These are phyloP conservation scores for Dichotomopilus funicola DNA, from an alignment of 2,329 filamentous ascomycete genomes.

Conservation along the genomic window DNA sequence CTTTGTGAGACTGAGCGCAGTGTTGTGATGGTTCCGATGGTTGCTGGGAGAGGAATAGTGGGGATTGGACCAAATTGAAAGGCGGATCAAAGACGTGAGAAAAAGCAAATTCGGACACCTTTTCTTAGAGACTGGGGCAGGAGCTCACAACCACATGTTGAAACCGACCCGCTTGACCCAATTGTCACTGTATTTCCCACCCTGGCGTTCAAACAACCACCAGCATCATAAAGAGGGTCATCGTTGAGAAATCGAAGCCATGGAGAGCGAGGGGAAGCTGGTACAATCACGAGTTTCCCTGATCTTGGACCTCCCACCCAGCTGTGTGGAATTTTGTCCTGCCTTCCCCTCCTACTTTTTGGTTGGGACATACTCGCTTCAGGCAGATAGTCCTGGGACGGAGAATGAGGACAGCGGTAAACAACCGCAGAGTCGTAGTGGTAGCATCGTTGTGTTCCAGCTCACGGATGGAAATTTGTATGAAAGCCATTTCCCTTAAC, in stretches of 20 bases:
- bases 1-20: too few species aligned
- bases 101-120: too few species aligned
- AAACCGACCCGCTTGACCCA: too few species aligned
- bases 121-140: too few species aligned
- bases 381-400: slow-evolving; percentile 32
- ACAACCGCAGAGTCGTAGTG: slow-evolving; percentile 58
- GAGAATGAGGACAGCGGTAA: slow-evolving; percentile 22
- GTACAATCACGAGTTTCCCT: slow-evolving; percentile 43
- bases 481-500: neutral
- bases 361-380: slow-evolving; percentile 77
- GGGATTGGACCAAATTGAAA: too few species aligned
- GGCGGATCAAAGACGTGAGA: too few species aligned
- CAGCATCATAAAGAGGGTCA: neutral
- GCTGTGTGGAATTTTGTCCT: slow-evolving; percentile 70
- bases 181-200: too few species aligned
- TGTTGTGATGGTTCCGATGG: too few species aligned
- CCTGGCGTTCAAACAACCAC: too few species aligned
- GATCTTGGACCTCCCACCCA: slow-evolving; percentile 61
- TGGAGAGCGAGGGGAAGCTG: slow-evolving; percentile 6
- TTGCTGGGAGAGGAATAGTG: too few species aligned
- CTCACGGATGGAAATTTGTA: slow-evolving; percentile 49
- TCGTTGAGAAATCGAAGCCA: neutral
- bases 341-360: slow-evolving; percentile 59
- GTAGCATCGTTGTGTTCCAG: slow-evolving; percentile 63
- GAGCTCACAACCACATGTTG: too few species aligned